Percentiles rank a stretch among this genome's conserved stretches.
phyloP scores from a whole-genome alignment of 202 grass and related monocot genomes.

The Cymbopogon flexuosus region DNA sequence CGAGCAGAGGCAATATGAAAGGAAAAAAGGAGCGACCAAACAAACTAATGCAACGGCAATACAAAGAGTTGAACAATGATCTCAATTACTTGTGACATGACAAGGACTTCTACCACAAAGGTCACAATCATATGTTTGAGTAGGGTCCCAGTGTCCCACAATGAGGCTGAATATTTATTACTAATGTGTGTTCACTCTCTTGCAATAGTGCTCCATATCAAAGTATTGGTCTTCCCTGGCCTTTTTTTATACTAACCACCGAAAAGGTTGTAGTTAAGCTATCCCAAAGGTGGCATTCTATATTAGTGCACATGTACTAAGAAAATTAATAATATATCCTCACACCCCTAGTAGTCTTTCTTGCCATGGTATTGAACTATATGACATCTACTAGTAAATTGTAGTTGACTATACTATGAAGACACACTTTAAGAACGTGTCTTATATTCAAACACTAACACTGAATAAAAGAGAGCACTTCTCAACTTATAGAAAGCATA shows the following conservation, averaged over 20 bases:
- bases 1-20: background rate
- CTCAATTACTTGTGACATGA: background rate
- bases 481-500: background rate
- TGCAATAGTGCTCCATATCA: background rate
- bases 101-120: background rate
- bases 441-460: background rate
- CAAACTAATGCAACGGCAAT: background rate
- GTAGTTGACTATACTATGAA: background rate
- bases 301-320: background rate
- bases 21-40: background rate
- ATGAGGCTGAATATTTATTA: background rate
- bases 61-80: background rate
- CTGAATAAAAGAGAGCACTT: background rate
- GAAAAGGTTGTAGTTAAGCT: background rate
- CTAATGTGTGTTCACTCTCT: background rate
- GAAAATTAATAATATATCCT: background rate
- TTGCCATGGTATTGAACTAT: background rate
- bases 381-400: background rate
- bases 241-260: background rate
- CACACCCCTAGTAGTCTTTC: background rate
- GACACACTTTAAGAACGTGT: background rate
- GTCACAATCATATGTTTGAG: background rate
- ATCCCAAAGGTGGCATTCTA: background rate
- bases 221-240: background rate
- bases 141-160: background rate